Evolutionary conservation across 805 yeast species (phyloP), one percentile per base, ranked within the genome.

Genomic region (Candida takata): DNA sequence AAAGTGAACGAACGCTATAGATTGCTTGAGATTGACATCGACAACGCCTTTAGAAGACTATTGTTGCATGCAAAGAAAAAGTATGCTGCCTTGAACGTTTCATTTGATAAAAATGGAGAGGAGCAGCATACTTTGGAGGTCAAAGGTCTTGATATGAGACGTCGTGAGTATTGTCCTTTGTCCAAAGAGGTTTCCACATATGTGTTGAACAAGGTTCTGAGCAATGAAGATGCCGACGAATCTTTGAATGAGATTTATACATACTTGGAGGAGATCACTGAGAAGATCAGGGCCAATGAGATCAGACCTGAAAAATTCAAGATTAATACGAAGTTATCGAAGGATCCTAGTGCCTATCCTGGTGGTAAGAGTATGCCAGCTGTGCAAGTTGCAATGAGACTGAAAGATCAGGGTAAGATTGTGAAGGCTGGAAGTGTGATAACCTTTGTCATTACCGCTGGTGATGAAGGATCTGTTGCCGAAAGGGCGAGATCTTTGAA

Each of bases 91-190:
- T 67, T 88, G 64, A 82, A 78, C 50, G 74, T 74, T 21, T 58
- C 72, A 1, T 49, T 67, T 41, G 63, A 57, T 35, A 69, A 69
- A 48, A 64, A 65, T 26, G 82, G 86, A 9, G 72, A 74, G 9
- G 75, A 80, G 39, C 67, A 62, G 34, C 64, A 78, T 6, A 56
- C 64, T 14, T 65, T 90, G 43, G 97, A 92, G 58, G 95, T 90
- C 29, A 92, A 92, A 58, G 99, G 99, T 52, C 71, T 92, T 33
- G 99, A 92, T 65, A 80, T 92, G 95, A 79, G 75, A 54, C 87
- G 98, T 60, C 85, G 99, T 68, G 99, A 92, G 60, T 92, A 74
- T 58, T 86, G 97, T 64, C 95, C 87, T 33, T 62, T 92, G 33
- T 85, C 97, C 1, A 92, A 88, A 56, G 95, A 90, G 36, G 74